Evolutionary conservation across 768 basidiomycete genomes (phyloP), one percentile per base, ranked within the genome.

Genomic region (Tephrocybe sp.): DNA sequence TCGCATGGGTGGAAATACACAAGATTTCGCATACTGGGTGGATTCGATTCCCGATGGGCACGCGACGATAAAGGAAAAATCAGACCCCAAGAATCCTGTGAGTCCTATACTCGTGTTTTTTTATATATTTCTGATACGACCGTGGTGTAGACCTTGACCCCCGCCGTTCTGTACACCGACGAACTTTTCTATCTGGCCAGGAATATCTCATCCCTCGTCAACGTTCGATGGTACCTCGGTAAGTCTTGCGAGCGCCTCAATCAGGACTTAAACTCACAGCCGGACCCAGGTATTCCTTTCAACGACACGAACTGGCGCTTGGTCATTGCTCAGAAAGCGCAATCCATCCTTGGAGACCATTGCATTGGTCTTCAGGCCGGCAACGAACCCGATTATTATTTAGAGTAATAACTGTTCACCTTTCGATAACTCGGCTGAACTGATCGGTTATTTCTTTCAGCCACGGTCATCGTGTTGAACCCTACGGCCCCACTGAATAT

Each of bases 321-420:
- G 12, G 62, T 62, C 21, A 80, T 86, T 24, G 84, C 81, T 6
- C 75, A 80, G 58, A 64, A 76, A 33, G 80, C 80, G 3, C 76
- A 87, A 60, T 53, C 64, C 15, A 83, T 88, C 50, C 70, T 91
- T 1, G 88, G 88, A 1, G 68, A 76, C 42, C 73, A 79, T 51
- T 67, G 91, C 16, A 63, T 85, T n/a, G 88, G 84, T 0, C 64
- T 87, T 7, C 83, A 88, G 61, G 77, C 82, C 1, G 87, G 83
- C 2, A 89, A 91, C 61, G 88, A 91, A 65, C 88, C 88, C 13
- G 88, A 92, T 69, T 76, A 89, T 54, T 91, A 84, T 55, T 66
- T 72, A 9, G 50, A 59, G 62, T 73, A 66, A 9, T 64, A 1
- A 31, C 1, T 7, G 25, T 39, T 7, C 16, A 6, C 16, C 16